Evolutionary conservation across 371 early-diverging fungal genomes (phyloP), one percentile per base, ranked within the genome.

Genomic region (Apophysomyces ossiformis): DNA sequence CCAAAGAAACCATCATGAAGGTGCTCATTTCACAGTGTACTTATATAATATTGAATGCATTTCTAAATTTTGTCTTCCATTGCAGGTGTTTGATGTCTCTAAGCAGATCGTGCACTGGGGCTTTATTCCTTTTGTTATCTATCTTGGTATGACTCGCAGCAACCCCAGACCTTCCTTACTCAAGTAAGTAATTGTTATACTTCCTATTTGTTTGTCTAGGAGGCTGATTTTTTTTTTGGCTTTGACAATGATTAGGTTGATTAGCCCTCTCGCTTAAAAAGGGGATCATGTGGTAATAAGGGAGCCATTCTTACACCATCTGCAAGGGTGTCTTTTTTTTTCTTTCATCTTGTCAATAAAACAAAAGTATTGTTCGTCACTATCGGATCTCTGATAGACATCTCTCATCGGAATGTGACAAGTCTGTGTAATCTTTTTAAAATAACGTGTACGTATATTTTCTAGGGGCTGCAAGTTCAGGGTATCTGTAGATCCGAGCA

Each of bases 31-130:
- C 47, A 1, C n/a, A 13, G 36, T 7, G 12, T 13, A 16, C 15
- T 43, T 1, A 35, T 41, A 54, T 16, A 15, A 26, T 5, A 35
- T 11, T 66, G 45, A 8, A 15, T 32, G 12, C 39, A 15, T 46
- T 5, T 64, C 9, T 54, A 12, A 69, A 12, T 9, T 58, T 72
- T 36, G 72, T 65, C 38, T 8, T 70, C 32, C 1, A 26, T 26
- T 26, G 32, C 32, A 82, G 82, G 78, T 79, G 66, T 71, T 79
- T 65, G 84, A 84, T 60, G 66, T 85, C 57, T 83, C 85, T 71
- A 87, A 87, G 75, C 83, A 83, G 37, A 67, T 87, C 44, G 66
- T 89, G 37, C 89, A 89, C 73, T 88, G 87, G 86, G 89, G 89
- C 9, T 89, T 87, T 66, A 84, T 89, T 75, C 89, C 89, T 36